Base-by-base conservation (phyloP, 1,139 yeast species). In the Diutina sp. region DNA sequence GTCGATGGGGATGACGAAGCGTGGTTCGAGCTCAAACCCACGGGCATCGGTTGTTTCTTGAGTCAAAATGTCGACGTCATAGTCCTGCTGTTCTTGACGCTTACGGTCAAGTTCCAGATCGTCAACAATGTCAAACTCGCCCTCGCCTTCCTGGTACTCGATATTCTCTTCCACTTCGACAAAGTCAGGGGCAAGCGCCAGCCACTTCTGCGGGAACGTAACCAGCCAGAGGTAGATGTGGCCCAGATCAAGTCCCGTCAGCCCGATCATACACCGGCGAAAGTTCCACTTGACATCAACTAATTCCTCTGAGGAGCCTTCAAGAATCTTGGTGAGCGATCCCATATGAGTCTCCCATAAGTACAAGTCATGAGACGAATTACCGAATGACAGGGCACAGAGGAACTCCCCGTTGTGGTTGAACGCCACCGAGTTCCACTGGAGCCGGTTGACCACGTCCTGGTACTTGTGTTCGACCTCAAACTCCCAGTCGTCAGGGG, bases 111-210 rank as follows among this genome's bases (percentile, higher is more conserved):
- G 73, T 56, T 78, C 85, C 47, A 77, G 80, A 58, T 84, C 87
- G 59, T 84, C 91, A 5, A 83, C 79, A 45, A 88, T 79, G 67
- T 91, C 99, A 68, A 91, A 91, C 68, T 91, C 99, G 67, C 90
- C 96, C 67, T 91, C 99, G 58, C 80, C 79, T 65, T 91, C 99
- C 60, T 83, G 82, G 68, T 91, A 91, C 59, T 88, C 90, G 14
- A 90, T 85, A 65, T 90, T 91, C 65, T 91, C 97, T 66, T 91
- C 97, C 51, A 91, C 84, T 67, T 91, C 98, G 57, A 87, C 96
- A 67, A 93, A 91, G 68, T 93, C 99, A 0, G 98, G 98, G 0
- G 98, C 98, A 62, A 91, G 74, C 0, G 97, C 96, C 68, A 96
- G 87, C 99, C 99, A 91, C 69, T 89, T 87, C 64, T 90, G 97